A percentile compares a stretch with the other conserved stretches of the same genome.
Evolutionary conservation across 371 early-diverging fungal species (phyloP).

Genomic region (Lichtheimia ornata): DNA sequence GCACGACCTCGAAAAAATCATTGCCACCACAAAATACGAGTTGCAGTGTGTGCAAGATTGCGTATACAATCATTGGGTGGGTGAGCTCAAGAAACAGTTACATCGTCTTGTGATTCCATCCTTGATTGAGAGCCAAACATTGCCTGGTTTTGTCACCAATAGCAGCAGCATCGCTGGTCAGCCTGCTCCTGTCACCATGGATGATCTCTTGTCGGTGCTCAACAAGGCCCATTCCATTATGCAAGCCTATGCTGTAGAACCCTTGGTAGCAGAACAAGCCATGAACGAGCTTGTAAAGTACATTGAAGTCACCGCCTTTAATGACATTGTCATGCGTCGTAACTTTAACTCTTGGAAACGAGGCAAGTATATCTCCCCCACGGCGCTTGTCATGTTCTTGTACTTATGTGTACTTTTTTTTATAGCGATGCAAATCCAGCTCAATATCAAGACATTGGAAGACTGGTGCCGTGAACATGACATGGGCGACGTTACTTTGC

Average conservation of each 20-base stretch:
- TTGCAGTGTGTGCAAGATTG: slow-evolving; percentile 49
- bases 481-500: slow-evolving; percentile 79
- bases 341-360: slow-evolving; percentile 84
- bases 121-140: slow-evolving; percentile 83
- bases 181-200: slow-evolving; percentile 62
- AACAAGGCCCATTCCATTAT: slow-evolving; percentile 80
- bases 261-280: slow-evolving; percentile 66
- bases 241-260: slow-evolving; percentile 87
- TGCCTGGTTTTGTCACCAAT: slow-evolving; percentile 84
- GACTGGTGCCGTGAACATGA: slow-evolving; percentile 91
- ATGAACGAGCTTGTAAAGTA: slow-evolving; percentile 83
- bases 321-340: slow-evolving; percentile 84
- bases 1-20: slow-evolving; percentile 37
- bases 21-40: slow-evolving; percentile 52
- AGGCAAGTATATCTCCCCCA: slow-evolving; percentile 27
- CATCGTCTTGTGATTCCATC: slow-evolving; percentile 86
- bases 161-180: slow-evolving; percentile 63
- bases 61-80: slow-evolving; percentile 72
- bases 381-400: background rate
- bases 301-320: slow-evolving; percentile 89
- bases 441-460: slow-evolving; percentile 87
- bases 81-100: slow-evolving; percentile 84
- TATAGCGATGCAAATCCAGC: slow-evolving; percentile 88
- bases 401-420: background rate
- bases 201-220: slow-evolving; percentile 81